These are phyloP conservation scores for Rhododendron mucronatum DNA, from an alignment of 148 eudicot species.

Conservation along the genomic window DNA sequence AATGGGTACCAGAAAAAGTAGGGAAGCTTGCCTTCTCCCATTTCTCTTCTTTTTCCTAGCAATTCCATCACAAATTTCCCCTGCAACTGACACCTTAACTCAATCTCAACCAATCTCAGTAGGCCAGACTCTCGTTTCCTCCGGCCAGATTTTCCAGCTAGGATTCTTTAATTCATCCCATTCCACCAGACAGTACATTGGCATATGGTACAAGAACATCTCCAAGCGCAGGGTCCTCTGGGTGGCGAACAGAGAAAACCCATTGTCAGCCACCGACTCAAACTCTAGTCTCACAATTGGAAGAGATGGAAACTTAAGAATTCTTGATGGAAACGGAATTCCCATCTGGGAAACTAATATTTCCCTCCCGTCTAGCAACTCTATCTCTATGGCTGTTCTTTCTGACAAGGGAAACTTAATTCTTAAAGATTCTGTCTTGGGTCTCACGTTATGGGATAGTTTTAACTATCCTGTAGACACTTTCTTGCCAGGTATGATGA, in stretches of 20 bases:
- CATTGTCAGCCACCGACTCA: not conserved
- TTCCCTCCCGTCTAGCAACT: not conserved
- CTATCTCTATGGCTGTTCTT: constrained; percentile 4
- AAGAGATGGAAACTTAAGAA: not conserved
- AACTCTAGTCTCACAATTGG: not conserved
- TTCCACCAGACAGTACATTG: not conserved
- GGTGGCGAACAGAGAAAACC: constrained; percentile 15
- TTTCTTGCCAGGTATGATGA: not conserved
- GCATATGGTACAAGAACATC: constrained; percentile 6
- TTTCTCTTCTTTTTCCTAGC: not conserved
- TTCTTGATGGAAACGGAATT: not conserved
- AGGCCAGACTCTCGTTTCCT: constrained; percentile 6
- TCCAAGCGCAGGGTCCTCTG: not conserved
- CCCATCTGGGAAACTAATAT: constrained; percentile 8
- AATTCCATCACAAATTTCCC: not conserved
- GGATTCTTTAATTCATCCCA: constrained; percentile 8
- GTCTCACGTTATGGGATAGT: constrained; percentile 2
- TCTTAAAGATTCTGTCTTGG: not conserved
- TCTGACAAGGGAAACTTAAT: constrained; percentile 3
- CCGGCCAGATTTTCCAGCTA: not conserved
- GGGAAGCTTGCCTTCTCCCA: not conserved
- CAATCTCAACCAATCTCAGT: not conserved
- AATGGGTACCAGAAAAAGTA: not conserved
- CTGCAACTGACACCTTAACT: not conserved
- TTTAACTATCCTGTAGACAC: constrained; percentile 6